These are phyloP conservation scores for Sphaerulina musiva DNA, from an alignment of 2,329 filamentous ascomycete species.

Conservation along the genomic window DNA sequence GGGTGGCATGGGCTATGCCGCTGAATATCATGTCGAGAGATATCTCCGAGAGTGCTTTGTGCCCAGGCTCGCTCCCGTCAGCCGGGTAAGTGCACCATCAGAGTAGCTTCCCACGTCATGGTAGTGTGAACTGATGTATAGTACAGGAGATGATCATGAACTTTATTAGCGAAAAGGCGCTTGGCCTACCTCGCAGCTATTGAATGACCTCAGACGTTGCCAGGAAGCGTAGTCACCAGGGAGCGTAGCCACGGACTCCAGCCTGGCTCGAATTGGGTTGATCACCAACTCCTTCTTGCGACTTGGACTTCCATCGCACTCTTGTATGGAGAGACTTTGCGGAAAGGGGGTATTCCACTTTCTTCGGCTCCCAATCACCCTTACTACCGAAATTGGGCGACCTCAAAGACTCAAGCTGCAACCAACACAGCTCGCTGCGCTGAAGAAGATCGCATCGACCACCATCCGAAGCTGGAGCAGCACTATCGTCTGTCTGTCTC, in stretches of 20 bases:
- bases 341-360: too few species aligned
- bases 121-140: too few species aligned
- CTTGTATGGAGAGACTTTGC: too few species aligned
- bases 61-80: constrained; percentile 54
- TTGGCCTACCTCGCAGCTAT: constrained; percentile 63
- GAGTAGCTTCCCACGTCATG: too few species aligned
- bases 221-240: neutral
- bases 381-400: neutral
- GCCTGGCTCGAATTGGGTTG: too few species aligned
- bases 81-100: constrained; percentile 37
- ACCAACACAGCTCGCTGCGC: neutral
- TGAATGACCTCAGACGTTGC: constrained; percentile 29
- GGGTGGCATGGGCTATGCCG: constrained; percentile 58
- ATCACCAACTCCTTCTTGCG: neutral
- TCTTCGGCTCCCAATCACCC: neutral
- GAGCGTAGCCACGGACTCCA: neutral
- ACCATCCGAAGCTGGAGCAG: constrained; percentile 15
- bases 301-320: too few species aligned
- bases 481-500: constrained; percentile 31
- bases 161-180: constrained; percentile 61
- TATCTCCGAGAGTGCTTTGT: constrained; percentile 55
- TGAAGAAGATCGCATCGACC: constrained; percentile 5
- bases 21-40: constrained; percentile 57
- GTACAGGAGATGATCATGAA: constrained; percentile 67
- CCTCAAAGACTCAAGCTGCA: neutral